Evolutionary conservation across 208 protist genomes (phyloP).

Genomic region (Phytomonas sp.): DNA sequence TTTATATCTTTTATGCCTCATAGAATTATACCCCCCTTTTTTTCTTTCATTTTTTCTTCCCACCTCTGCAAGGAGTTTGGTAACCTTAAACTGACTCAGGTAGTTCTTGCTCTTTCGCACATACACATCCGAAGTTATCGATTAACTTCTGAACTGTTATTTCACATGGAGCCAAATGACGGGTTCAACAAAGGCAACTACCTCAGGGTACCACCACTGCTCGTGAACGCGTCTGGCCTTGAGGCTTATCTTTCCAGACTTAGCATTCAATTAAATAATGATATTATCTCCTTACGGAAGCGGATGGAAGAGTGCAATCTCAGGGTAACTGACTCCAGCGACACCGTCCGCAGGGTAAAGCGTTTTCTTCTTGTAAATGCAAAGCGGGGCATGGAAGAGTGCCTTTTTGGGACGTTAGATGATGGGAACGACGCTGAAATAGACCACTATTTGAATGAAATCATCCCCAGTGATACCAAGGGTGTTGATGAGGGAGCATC

Average conservation of each 20-base stretch:
- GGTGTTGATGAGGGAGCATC: background rate
- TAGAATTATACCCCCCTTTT: background rate
- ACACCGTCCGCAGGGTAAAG: conserved; percentile 17
- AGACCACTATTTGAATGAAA: background rate
- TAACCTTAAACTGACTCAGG: background rate
- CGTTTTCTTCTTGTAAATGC: conserved; percentile 20
- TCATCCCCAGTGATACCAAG: background rate
- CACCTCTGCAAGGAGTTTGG: background rate
- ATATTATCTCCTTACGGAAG: conserved; percentile 14
- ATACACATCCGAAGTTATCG: conserved; percentile 9
- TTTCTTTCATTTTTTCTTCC: conserved; percentile 1
- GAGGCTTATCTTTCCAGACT: conserved; percentile 33
- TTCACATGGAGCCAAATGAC: background rate
- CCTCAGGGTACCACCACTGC: conserved; percentile 17
- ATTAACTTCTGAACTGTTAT: background rate
- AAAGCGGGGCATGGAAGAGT: conserved; percentile 14
- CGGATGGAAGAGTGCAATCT: conserved; percentile 9
- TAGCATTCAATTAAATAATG: conserved; percentile 16
- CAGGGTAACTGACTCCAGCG: conserved; percentile 11
- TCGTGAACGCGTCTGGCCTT: conserved; percentile 24
- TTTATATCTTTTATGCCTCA: too few species aligned
- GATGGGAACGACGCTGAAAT: conserved; percentile 1
- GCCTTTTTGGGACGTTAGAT: conserved; percentile 13
- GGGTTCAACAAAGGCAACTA: background rate
- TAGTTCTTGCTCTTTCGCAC: conserved; percentile 12